phyloP scores from a whole-genome alignment of 352 stramenopile species.

The Phytophthora tentaculata region DNA sequence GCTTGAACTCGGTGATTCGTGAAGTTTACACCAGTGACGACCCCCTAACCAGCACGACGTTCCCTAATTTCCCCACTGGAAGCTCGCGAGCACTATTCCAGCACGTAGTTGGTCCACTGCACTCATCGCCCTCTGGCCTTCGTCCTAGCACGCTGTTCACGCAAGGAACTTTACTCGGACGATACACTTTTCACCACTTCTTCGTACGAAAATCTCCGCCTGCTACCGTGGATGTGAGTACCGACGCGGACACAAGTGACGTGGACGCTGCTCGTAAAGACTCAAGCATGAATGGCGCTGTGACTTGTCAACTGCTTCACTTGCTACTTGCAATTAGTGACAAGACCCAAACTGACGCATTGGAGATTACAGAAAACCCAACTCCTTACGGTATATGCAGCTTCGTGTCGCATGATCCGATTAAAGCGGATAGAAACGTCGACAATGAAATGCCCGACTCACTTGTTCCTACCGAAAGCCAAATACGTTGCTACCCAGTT shows the following conservation, averaged over 20 bases:
- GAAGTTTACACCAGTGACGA: slow-evolving; percentile 23
- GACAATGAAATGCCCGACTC: not conserved
- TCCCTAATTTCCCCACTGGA: not conserved
- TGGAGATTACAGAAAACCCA: not conserved
- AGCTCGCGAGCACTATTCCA: slow-evolving; percentile 8
- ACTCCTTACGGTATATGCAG: slow-evolving; percentile 7
- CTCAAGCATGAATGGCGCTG: not conserved
- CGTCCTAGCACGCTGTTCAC: slow-evolving; percentile 10
- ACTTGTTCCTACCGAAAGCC: not conserved
- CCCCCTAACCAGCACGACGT: not conserved
- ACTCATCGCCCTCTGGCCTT: not conserved
- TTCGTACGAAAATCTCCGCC: slow-evolving; percentile 30
- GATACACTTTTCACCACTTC: slow-evolving; percentile 40
- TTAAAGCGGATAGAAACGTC: not conserved
- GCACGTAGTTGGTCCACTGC: slow-evolving; percentile 42
- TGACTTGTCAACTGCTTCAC: slow-evolving; percentile 26
- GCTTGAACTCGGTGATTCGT: slow-evolving; percentile 51
- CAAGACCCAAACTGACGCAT: not conserved
- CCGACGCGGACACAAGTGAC: not conserved
- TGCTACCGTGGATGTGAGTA: not conserved
- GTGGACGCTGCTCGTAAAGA: not conserved
- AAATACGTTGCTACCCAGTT: slow-evolving; percentile 15
- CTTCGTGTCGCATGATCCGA: slow-evolving; percentile 25
- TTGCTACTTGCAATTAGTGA: slow-evolving; percentile 12
- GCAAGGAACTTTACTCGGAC: slow-evolving; percentile 40